Conservation (phyloP, 192 early-diverging fungal genomes). For the Podila epigama region DNA sequence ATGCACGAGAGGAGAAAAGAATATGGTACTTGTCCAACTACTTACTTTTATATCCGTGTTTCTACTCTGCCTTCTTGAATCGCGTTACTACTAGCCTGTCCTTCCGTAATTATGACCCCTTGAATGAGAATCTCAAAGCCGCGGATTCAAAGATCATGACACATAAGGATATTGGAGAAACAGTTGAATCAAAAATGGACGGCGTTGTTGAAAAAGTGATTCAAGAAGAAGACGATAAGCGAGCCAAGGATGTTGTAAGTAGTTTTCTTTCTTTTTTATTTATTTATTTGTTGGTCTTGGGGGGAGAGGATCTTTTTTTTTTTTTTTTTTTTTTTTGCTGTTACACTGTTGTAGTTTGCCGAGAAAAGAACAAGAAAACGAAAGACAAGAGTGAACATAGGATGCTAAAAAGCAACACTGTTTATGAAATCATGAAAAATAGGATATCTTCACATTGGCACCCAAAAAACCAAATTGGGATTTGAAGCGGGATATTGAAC, state of each 20-base stretch:
- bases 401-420: no score
- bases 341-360: no score
- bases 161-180: conserved; percentile 54
- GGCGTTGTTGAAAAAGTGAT: conserved; percentile 58
- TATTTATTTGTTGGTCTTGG: no score
- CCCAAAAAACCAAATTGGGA: conserved; percentile 93
- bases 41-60: background rate
- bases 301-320: no score
- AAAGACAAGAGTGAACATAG: no score
- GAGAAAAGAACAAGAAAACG: no score
- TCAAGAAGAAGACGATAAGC: conserved; percentile 61
- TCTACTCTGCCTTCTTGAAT: background rate
- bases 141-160: conserved; percentile 55
- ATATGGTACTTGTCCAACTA: no score
- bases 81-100: conserved; percentile 30
- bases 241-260: conserved; percentile 69
- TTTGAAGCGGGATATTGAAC: conserved; percentile 86
- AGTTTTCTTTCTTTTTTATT: background rate
- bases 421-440: no score
- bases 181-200: conserved; percentile 62
- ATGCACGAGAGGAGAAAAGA: no score
- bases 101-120: conserved; percentile 66
- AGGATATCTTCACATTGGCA: conserved; percentile 84
- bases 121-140: conserved; percentile 52
- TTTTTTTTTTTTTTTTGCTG: no score